phyloP scores from a whole-genome alignment of 1,139 yeast genomes.

The Protomyces lactucae-debilis region DNA sequence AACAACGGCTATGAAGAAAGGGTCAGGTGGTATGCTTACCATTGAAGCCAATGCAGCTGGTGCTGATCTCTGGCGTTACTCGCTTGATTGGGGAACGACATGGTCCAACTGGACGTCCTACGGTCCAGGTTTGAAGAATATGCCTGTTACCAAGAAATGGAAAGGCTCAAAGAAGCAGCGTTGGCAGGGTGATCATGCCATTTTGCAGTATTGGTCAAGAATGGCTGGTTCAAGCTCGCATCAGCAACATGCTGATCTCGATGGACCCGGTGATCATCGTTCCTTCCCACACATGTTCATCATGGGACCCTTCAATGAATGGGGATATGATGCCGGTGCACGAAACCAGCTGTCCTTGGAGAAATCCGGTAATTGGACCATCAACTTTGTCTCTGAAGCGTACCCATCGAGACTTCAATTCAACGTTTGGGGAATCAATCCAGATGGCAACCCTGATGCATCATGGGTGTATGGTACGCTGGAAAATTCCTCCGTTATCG shows the following conservation, averaged over 20 bases:
- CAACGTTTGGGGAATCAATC: slow-evolving; percentile 29
- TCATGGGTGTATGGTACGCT: slow-evolving; percentile 27
- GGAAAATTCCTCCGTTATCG: slow-evolving; percentile 17
- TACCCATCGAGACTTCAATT: slow-evolving; percentile 26
- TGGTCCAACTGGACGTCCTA: slow-evolving; percentile 26
- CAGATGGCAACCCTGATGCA: slow-evolving; percentile 26
- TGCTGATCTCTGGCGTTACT: slow-evolving; percentile 26
- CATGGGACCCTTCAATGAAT: slow-evolving; percentile 28
- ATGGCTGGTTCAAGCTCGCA: slow-evolving; percentile 26
- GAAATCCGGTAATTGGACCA: slow-evolving; percentile 22
- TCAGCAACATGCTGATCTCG: slow-evolving; percentile 24
- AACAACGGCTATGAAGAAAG: neutral
- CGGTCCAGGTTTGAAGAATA: slow-evolving; percentile 8
- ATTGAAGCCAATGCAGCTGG: slow-evolving; percentile 28
- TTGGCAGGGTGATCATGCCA: slow-evolving; percentile 28
- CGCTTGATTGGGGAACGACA: slow-evolving; percentile 24
- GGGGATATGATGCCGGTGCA: slow-evolving; percentile 28
- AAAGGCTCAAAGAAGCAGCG: slow-evolving; percentile 17
- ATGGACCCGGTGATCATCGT: slow-evolving; percentile 8
- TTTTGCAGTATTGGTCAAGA: slow-evolving; percentile 27
- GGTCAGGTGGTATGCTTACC: slow-evolving; percentile 13
- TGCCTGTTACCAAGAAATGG: slow-evolving; percentile 7
- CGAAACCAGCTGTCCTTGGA: slow-evolving; percentile 15
- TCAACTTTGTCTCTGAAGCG: slow-evolving; percentile 23
- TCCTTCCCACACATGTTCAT: slow-evolving; percentile 28